Evolutionary conservation across 2,329 filamentous ascomycete species (phyloP).

Genomic region (Exserohilum rostratum): DNA sequence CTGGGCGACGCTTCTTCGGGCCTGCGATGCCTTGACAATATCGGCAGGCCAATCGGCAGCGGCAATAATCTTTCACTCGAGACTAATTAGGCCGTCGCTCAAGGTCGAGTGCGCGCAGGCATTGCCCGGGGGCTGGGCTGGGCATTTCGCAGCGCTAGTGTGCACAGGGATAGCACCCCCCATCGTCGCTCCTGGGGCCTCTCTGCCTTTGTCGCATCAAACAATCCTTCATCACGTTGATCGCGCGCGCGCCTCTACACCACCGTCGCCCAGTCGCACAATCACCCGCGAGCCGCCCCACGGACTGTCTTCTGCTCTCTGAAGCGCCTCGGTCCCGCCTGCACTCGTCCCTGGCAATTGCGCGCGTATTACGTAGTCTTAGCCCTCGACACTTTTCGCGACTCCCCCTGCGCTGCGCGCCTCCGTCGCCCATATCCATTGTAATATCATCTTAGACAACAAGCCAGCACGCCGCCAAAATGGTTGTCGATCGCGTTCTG

Average conservation of each 20-base stretch:
- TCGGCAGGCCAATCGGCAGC: slow-evolving; percentile 20
- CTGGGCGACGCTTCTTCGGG: slow-evolving; percentile 13
- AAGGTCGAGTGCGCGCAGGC: slow-evolving; percentile 11
- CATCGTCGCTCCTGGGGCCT: slow-evolving; percentile 13
- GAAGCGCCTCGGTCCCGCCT: slow-evolving; percentile 13
- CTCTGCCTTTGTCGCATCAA: slow-evolving; percentile 18
- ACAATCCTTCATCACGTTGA: slow-evolving; percentile 23
- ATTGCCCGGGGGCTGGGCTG: slow-evolving; percentile 17
- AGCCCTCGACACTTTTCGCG: slow-evolving; percentile 15
- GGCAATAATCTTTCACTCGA: neutral
- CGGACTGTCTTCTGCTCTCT: slow-evolving; percentile 10
- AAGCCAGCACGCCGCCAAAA: slow-evolving; percentile 22
- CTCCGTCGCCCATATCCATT: slow-evolving; percentile 21
- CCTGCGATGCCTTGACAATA: slow-evolving; percentile 12
- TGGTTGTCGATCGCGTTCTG: slow-evolving; percentile 55
- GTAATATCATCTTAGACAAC: neutral
- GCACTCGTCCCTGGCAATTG: slow-evolving; percentile 15
- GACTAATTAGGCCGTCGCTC: slow-evolving; percentile 8
- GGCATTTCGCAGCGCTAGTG: slow-evolving; percentile 12
- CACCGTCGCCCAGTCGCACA: slow-evolving; percentile 2
- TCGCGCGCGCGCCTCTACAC: slow-evolving; percentile 12
- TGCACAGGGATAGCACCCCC: slow-evolving; percentile 21
- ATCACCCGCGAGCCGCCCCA: slow-evolving; percentile 6
- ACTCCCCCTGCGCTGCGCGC: slow-evolving; percentile 37
- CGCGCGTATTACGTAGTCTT: slow-evolving; percentile 24